Evolutionary conservation across 2,329 filamentous ascomycete genomes (phyloP), one percentile per base, ranked within the genome.

Genomic region (Ceratocystis eucalypticola): DNA sequence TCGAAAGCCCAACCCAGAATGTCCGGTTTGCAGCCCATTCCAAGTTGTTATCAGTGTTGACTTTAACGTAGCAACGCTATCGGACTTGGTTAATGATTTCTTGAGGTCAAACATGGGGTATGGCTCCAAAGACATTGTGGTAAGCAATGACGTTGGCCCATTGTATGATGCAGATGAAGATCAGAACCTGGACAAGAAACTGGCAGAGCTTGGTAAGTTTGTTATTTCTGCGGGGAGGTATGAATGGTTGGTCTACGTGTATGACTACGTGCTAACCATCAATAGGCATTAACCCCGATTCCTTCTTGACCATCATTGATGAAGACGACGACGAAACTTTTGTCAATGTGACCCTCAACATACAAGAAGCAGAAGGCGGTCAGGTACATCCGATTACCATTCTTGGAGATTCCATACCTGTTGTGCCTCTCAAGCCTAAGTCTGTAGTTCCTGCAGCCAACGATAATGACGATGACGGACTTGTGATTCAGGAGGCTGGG

Each of bases 81-180:
- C 85, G 45, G 85, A 96, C 70, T 75, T 99, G 2, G 87, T 97
- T 0, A 83, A 94, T 62, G 82, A 83, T 57, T 82, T 96, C 53
- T 77, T 96, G 59, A 85, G 84, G 69, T 70, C 77, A 3, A 80
- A 90, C 69, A 77, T 96, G 1, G 87, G 87, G 2, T 96, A 94
- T 72, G 84, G 86, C 4, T 86, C 91, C 33, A 82, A 79, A 67
- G 91, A 96, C 64, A 84, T 97, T 69, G 87, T 87, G 2, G 78
- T 97, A 67, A 88, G 83, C 72, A 91, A 84, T 67, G 87, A 91
- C 5, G 79, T 82, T 8, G 87, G 87, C 63, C 80, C 92, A n/a
- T 80, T 97, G 53, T 97, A 96, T 71, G 94, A 97, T 71, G 84
- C 87, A 0, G 94, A 97, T 66, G 84, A 96, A 72, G 90, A 90